Percentiles rank a stretch among this genome's conserved stretches.
Conservation (phyloP, 2,329 filamentous ascomycete species). For the Gyromitra esculenta region DNA sequence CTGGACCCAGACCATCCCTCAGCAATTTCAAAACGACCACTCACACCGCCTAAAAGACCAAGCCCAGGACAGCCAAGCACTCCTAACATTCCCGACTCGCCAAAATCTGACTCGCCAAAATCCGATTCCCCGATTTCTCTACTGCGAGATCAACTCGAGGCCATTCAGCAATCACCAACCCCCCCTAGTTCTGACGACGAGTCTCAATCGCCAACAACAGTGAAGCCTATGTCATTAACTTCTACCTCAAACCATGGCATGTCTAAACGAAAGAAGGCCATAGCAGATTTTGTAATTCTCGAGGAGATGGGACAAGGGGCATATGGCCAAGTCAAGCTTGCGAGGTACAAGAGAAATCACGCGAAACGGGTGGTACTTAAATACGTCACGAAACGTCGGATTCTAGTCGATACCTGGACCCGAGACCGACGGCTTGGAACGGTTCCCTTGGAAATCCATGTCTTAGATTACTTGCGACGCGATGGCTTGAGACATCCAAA, state of each 20-base stretch:
- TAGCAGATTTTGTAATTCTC: conserved; percentile 87
- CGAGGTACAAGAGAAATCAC: conserved; percentile 79
- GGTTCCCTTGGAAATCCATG: conserved; percentile 95
- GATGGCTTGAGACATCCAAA: conserved; percentile 75
- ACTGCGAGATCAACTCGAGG: conserved; percentile 69
- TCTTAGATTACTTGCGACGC: conserved; percentile 87
- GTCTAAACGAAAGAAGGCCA: conserved; percentile 75
- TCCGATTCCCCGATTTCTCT: conserved; percentile 62
- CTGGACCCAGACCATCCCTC: conserved; percentile 72
- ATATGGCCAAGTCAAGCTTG: conserved; percentile 96
- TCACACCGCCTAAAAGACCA: conserved; percentile 80
- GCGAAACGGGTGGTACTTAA: conserved; percentile 91
- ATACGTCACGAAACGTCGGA: conserved; percentile 95
- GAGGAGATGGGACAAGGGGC: conserved; percentile 99
- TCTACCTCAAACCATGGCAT: conserved; percentile 36
- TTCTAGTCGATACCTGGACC: conserved; percentile 98
- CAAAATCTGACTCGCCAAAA: conserved; percentile 59
- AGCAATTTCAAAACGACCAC: conserved; percentile 70
- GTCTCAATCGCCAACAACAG: conserved; percentile 23
- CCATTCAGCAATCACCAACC: conserved; percentile 60
- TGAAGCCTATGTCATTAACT: conserved; percentile 10
- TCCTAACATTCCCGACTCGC: conserved; percentile 59
- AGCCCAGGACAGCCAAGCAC: conserved; percentile 76
- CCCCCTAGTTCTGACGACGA: conserved; percentile 54
- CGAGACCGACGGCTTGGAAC: conserved; percentile 91